Conservation (phyloP, 169 alveolate genomes). For the Theileria orientalis region DNA sequence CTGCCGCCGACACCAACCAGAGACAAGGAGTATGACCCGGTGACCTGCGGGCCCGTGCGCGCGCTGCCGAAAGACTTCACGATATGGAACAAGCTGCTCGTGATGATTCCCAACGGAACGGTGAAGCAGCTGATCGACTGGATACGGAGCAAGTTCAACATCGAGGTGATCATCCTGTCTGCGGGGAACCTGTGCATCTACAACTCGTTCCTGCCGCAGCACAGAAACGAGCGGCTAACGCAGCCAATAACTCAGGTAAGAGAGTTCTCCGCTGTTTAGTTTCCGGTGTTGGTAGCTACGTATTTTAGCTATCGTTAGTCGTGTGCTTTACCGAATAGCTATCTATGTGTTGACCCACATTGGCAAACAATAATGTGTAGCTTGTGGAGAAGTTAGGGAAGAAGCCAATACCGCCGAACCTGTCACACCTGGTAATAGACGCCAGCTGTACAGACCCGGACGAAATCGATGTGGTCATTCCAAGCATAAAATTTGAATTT, state of each 20-base stretch:
- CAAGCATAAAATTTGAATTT: slow-evolving; percentile 83
- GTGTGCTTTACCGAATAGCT: too few species aligned
- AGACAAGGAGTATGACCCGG: slow-evolving; percentile 91
- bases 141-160: slow-evolving; percentile 59
- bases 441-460: slow-evolving; percentile 85
- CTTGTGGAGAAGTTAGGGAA: slow-evolving; percentile 73
- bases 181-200: slow-evolving; percentile 69
- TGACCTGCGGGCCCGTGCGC: slow-evolving; percentile 91
- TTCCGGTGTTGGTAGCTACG: slow-evolving; percentile 49
- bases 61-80: slow-evolving; percentile 95
- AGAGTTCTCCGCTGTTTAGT: too few species aligned
- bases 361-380: slow-evolving; percentile 68
- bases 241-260: slow-evolving; percentile 68
- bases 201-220: slow-evolving; percentile 54
- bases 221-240: slow-evolving; percentile 68
- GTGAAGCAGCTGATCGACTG: slow-evolving; percentile 41
- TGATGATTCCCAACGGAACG: slow-evolving; percentile 79
- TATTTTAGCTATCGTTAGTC: too few species aligned
- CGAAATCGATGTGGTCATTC: slow-evolving; percentile 84
- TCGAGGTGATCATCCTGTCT: slow-evolving; percentile 59
- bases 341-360: too few species aligned
- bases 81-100: slow-evolving; percentile 94
- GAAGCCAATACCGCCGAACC: slow-evolving; percentile 67
- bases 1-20: slow-evolving; percentile 79
- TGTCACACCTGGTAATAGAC: slow-evolving; percentile 82